Percentiles rank a stretch among this genome's conserved stretches.
phyloP scores from a whole-genome alignment of 202 grass and related monocot species.

The Schoenoplectus tabernaemontani region DNA sequence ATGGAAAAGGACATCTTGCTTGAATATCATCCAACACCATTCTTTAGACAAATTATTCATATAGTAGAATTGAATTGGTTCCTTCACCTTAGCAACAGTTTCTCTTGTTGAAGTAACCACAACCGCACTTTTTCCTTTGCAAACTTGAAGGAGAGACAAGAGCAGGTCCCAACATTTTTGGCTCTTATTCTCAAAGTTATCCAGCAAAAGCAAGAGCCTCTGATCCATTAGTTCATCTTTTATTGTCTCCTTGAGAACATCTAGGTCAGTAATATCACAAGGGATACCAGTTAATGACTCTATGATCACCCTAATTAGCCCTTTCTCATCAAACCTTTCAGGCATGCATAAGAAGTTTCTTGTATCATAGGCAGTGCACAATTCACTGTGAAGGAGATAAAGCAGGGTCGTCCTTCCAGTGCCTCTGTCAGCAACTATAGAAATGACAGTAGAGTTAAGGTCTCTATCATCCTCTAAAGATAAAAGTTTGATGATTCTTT shows the following conservation, averaged over 20 bases:
- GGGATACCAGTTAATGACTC: not conserved
- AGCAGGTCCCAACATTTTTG: slow-evolving; percentile 7
- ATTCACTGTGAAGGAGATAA: slow-evolving; percentile 13
- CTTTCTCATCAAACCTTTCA: not conserved
- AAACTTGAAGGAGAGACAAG: not conserved
- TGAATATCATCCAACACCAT: slow-evolving; percentile 21
- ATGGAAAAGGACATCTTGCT: not conserved
- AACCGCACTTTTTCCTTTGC: slow-evolving; percentile 5
- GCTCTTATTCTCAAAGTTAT: not conserved
- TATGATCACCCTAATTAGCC: not conserved
- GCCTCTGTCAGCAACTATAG: slow-evolving; percentile 26
- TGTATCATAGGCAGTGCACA: not conserved
- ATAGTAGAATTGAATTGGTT: not conserved
- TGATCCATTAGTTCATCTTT: slow-evolving; percentile 4
- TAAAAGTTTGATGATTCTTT: not conserved
- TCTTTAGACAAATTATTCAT: slow-evolving; percentile 25
- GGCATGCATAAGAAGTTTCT: slow-evolving; percentile 4
- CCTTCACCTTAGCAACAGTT: slow-evolving; percentile 2
- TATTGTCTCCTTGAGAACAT: slow-evolving; percentile 7
- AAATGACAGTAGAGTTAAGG: not conserved
- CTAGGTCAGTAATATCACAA: not conserved
- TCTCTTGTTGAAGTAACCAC: slow-evolving; percentile 18
- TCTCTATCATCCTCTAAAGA: not conserved
- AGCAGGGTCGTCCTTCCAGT: slow-evolving; percentile 30
- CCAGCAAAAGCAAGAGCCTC: slow-evolving; percentile 27